A percentile compares a stretch with the other conserved stretches of the same genome.
These are phyloP conservation scores for Curvularia hawaiiensis DNA, from an alignment of 2,329 filamentous ascomycete species.

Conservation along the genomic window DNA sequence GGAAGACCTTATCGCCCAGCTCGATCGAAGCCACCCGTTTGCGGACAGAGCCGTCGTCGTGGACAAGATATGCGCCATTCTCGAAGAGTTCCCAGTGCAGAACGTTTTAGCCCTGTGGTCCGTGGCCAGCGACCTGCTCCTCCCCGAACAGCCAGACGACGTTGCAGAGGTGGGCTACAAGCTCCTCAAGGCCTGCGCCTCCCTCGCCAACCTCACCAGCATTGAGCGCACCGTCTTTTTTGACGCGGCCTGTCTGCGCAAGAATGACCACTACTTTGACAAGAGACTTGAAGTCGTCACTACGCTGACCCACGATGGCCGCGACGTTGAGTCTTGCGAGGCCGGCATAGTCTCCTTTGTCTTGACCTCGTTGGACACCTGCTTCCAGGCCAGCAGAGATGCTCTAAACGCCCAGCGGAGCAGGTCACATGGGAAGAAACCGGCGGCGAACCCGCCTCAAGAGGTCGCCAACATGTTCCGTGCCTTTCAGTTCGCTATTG, in stretches of 20 bases:
- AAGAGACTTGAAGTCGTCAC: constrained; percentile 43
- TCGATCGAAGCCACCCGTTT: constrained; percentile 33
- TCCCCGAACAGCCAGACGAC: constrained; percentile 40
- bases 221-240: constrained; percentile 49
- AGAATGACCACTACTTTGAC: constrained; percentile 38
- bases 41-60: constrained; percentile 40
- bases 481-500: constrained; percentile 68
- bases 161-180: constrained; percentile 42
- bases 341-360: constrained; percentile 42
- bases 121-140: constrained; percentile 45
- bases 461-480: constrained; percentile 55
- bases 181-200: constrained; percentile 43
- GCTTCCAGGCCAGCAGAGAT: constrained; percentile 41
- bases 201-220: constrained; percentile 39
- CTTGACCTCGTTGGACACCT: constrained; percentile 37
- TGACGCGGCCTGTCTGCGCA: constrained; percentile 38
- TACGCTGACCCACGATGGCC: constrained; percentile 45
- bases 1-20: constrained; percentile 36
- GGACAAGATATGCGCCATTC: constrained; percentile 40
- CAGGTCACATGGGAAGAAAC: constrained; percentile 36
- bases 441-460: constrained; percentile 22
- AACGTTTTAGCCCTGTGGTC: constrained; percentile 47
- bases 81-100: constrained; percentile 44
- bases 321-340: constrained; percentile 48
- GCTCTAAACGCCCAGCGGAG: constrained; percentile 28